Evolutionary conservation across 768 basidiomycete species (phyloP), one percentile per base, ranked within the genome.

Genomic region (Mycena galopus): DNA sequence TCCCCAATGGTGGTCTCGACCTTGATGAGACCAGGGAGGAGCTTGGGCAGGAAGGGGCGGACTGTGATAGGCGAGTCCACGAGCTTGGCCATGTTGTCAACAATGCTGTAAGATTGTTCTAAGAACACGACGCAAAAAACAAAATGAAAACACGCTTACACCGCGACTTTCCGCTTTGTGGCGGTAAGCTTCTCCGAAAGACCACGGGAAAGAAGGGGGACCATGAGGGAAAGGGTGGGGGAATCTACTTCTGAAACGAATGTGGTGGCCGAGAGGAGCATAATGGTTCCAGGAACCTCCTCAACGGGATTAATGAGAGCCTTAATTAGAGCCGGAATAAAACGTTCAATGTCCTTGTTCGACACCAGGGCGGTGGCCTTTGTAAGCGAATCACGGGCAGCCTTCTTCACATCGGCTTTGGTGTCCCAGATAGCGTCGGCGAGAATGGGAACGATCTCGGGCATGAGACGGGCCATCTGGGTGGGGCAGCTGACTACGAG

Each of bases 191-290:
- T 97, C 89, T 98, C 97, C 74, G 84, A 89, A 75, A 97, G 88
- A 91, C 97, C 97, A 88, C 97, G 95, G 71, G 95, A 90, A 65
- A 98, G 87, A 23, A 98, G 92, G 79, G 97, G 97, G 71, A 97
- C 97, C 96, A 98, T 98, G 77, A 98, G 92, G 78, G 97, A 98
- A 76, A 98, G 93, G 76, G 97, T 98, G 67, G 96, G 90, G 60
- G 96, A 96, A 79, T 98, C 97, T 85, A 98, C 97, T 89, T 98
- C 97, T 63, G 97, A 95, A 95, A 98, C 97, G 92, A 98, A 98
- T 84, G 97, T 98, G 84, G 97, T 98, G 69, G 97, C 92, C 84
- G 97, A 96, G 85, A 98, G 96, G 86, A 97, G 94, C 74, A 89
- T 89, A 79, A 98, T 95, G 79, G 96, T 98, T 78, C 91, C 93